Base-by-base conservation (phyloP, 176 grass and related monocot genomes). In the Saccharum officinarum region DNA sequence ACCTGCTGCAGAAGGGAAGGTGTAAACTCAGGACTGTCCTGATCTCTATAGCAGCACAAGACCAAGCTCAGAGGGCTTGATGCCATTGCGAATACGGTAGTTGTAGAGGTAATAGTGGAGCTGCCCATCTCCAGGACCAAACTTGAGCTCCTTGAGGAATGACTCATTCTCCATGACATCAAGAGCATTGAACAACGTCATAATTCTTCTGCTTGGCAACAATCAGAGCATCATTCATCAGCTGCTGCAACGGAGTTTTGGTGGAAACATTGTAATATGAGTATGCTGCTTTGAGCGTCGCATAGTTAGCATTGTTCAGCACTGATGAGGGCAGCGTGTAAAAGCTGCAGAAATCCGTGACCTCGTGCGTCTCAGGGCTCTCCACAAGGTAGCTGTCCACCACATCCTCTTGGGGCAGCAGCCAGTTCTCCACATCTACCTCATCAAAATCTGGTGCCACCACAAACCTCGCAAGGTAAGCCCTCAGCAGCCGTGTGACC, bases 71-170 rank as follows among this genome's bases (percentile, higher is more conserved):
- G 90, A 94, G 47, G 97, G 84, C 30, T 87, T 96, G 36, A 99
- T 87, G 38, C 92, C 91, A 75, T 82, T 90, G 65, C 82, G 71
- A 71, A 97, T 71, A 14, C 97, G 92, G 37, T 97, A 99, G 52
- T 99, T 99, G 77, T 99, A 99, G 54, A 99, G 91, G 64, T 99
- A 99, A 86, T 99, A 99, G 80, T 97, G 97, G 22, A 99, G 93
- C 79, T 99, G 97, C 13, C 97, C 97, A 67, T 99, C 97, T 37
- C 97, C 97, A 69, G 94, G 94, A 15, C 97, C 97, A 84, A 99
- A 99, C 82, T 99, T 99, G 72, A 99, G 86, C 37, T 99, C 94
- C 83, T 91, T 99, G 41, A 99, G 89, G 81, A 99, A 97, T 3
- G 75, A 88, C 10, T 99, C 92, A 10, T 99, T 99, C 38, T 99